Percentiles rank a stretch among this genome's conserved stretches.
Evolutionary conservation across 306 rosid genomes (phyloP).

Genomic region (Vigna hirtella): DNA sequence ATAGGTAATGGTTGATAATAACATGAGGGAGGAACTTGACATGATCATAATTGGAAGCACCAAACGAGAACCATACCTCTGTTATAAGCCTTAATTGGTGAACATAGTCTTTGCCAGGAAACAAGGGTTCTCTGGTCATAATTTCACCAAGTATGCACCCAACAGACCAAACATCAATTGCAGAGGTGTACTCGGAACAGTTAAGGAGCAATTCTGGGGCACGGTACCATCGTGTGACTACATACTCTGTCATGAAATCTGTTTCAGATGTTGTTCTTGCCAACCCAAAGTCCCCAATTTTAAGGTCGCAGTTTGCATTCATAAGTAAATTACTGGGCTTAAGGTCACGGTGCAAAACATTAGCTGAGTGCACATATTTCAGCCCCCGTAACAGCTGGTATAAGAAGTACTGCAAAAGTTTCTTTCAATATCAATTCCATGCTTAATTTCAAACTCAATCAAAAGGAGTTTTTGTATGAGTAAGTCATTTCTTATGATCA

Average conservation of each 20-base stretch:
- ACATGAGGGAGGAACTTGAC: neutral
- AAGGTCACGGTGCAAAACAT: constrained; percentile 98
- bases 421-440: constrained; percentile 40
- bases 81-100: constrained; percentile 50
- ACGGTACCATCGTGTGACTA: constrained; percentile 56
- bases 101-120: constrained; percentile 83
- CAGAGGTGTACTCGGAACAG: constrained; percentile 88
- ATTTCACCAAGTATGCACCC: constrained; percentile 90
- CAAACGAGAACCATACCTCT: constrained; percentile 40
- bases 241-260: constrained; percentile 59
- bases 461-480: constrained; percentile 28
- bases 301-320: constrained; percentile 64
- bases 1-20: neutral
- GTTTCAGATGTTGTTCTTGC: constrained; percentile 73
- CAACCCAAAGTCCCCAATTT: constrained; percentile 88
- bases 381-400: constrained; percentile 62
- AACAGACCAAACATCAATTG: constrained; percentile 92
- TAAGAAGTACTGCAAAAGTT: constrained; percentile 59
- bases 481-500: neutral
- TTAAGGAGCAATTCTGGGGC: constrained; percentile 69
- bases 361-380: constrained; percentile 68
- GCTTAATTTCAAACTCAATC: constrained; percentile 29
- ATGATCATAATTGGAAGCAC: constrained; percentile 33
- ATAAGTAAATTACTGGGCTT: constrained; percentile 96
- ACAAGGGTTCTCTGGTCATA: constrained; percentile 80